A percentile compares a stretch with the other conserved stretches of the same genome.
Evolutionary conservation across 805 yeast genomes (phyloP).

Genomic region (Schwanniomyces occidentalis): DNA sequence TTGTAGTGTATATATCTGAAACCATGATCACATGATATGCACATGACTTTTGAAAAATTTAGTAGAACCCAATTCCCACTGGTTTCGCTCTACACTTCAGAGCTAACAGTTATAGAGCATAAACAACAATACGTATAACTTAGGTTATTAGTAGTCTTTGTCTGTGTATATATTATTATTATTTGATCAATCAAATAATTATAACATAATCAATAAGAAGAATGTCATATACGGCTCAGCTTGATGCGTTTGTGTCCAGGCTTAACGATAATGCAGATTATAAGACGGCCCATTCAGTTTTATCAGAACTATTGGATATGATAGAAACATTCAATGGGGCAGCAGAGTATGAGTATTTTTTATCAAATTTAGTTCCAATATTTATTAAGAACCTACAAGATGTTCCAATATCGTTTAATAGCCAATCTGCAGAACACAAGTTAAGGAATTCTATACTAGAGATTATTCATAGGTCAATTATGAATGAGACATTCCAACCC

Average conservation of each 20-base stretch:
- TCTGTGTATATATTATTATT: too few species aligned
- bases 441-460: conserved; percentile 76
- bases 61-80: conserved; percentile 20
- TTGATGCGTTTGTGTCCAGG: conserved; percentile 67
- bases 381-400: conserved; percentile 61
- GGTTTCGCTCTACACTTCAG: too few species aligned
- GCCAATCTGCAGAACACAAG: conserved; percentile 71
- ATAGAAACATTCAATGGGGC: conserved; percentile 81
- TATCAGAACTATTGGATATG: conserved; percentile 83
- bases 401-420: conserved; percentile 71
- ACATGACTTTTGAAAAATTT: conserved; percentile 9
- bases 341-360: conserved; percentile 76
- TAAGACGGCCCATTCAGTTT: conserved; percentile 61
- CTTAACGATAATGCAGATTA: conserved; percentile 58
- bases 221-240: conserved; percentile 54
- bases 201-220: too few species aligned
- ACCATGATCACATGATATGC: conserved; percentile 4
- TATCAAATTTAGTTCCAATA: conserved; percentile 68
- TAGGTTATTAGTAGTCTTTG: too few species aligned
- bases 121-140: too few species aligned
- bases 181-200: too few species aligned
- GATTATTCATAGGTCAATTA: conserved; percentile 74
- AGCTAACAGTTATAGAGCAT: too few species aligned
- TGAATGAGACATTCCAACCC: conserved; percentile 78
- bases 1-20: too few species aligned